Evolutionary conservation across 2,329 filamentous ascomycete genomes (phyloP).

Genomic region (Colletotrichum sidae): DNA sequence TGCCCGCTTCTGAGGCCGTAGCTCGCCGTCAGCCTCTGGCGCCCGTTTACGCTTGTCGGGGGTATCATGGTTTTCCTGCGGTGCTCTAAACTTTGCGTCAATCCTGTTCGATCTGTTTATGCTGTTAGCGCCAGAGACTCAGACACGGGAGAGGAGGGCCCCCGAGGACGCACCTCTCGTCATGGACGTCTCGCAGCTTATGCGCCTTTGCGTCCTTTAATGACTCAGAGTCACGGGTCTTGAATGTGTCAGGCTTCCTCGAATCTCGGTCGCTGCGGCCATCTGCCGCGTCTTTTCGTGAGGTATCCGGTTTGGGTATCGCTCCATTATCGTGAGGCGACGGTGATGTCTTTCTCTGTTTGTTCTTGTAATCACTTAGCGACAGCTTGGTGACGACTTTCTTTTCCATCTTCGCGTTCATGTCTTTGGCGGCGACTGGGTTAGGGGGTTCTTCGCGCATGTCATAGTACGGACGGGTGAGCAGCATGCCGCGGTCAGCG

Average conservation of each 20-base stretch:
- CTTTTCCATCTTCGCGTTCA: conserved; percentile 57
- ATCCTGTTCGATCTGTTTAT: conserved; percentile 18
- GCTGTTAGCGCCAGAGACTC: conserved; percentile 8
- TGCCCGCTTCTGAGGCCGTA: conserved; percentile 59
- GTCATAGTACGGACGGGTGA: conserved; percentile 68
- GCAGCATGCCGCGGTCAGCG: conserved; percentile 67
- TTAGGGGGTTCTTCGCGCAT: conserved; percentile 64
- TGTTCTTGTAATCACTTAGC: conserved; percentile 70
- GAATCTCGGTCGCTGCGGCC: conserved; percentile 31
- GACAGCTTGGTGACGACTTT: conserved; percentile 64
- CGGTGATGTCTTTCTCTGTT: conserved; percentile 53
- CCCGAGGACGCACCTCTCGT: conserved; percentile 44
- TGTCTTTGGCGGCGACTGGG: conserved; percentile 53
- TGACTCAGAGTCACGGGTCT: conserved; percentile 40
- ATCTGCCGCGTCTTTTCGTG: conserved; percentile 38
- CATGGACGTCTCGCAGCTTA: conserved; percentile 45
- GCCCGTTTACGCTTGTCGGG: conserved; percentile 61
- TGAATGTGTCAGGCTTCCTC: conserved; percentile 43
- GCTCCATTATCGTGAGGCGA: conserved; percentile 38
- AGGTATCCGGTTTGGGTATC: conserved; percentile 43
- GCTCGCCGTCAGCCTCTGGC: conserved; percentile 57
- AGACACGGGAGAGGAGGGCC: not conserved
- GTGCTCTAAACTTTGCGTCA: conserved; percentile 16
- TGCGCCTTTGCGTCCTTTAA: conserved; percentile 45
- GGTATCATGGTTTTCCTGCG: conserved; percentile 38